phyloP scores from a whole-genome alignment of 2,329 filamentous ascomycete species.

The Alternaria tenuissima region DNA sequence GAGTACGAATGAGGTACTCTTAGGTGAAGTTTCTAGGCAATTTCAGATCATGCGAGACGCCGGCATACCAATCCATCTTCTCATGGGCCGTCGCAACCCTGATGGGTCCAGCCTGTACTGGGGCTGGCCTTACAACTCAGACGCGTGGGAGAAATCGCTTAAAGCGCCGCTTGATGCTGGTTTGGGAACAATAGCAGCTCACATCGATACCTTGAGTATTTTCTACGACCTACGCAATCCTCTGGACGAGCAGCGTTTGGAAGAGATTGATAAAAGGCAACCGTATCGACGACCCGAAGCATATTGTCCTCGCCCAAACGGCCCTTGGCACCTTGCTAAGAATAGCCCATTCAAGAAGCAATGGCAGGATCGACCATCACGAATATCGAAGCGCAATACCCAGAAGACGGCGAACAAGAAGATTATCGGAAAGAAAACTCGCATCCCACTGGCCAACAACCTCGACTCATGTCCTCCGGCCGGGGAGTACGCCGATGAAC shows the following conservation, averaged over 20 bases:
- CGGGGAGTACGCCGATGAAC: constrained; percentile 20
- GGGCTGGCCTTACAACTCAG: constrained; percentile 22
- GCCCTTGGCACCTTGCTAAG: constrained; percentile 13
- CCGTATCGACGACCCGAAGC: constrained; percentile 8
- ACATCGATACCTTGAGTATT: constrained; percentile 32
- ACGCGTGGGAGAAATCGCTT: constrained; percentile 25
- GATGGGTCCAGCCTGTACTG: constrained; percentile 34
- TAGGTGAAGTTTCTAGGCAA: constrained; percentile 12
- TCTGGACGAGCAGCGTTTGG: constrained; percentile 17
- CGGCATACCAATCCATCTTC: constrained; percentile 30
- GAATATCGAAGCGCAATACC: constrained; percentile 2
- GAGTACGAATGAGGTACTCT: neutral
- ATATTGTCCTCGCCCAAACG: constrained; percentile 19
- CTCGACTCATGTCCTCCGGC: constrained; percentile 14
- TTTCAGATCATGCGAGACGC: constrained; percentile 24
- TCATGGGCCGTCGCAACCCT: constrained; percentile 30
- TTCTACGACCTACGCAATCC: constrained; percentile 40
- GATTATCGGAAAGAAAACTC: neutral
- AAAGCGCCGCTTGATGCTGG: constrained; percentile 21
- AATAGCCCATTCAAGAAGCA: constrained; percentile 13
- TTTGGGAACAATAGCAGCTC: constrained; percentile 22
- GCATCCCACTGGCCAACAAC: constrained; percentile 15
- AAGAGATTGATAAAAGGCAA: constrained; percentile 21
- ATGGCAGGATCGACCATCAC: constrained; percentile 1
- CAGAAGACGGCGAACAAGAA: constrained; percentile 6